Conservation (phyloP, 148 eudicot genomes). For the Chenopodium suecicum region DNA sequence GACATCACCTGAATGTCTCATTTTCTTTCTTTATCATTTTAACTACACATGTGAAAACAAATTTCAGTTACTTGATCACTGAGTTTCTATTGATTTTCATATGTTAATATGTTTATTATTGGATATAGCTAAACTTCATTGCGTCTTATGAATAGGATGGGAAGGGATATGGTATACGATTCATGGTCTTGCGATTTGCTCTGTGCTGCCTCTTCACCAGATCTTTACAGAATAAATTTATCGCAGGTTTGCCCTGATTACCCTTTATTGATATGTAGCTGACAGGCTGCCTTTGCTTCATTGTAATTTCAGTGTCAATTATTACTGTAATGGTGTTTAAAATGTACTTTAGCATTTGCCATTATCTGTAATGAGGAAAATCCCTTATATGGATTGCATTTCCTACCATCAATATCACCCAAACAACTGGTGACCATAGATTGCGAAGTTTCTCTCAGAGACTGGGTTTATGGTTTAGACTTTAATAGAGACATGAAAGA, state of each 20-base stretch:
- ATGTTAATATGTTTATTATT: background rate
- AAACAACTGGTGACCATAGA: background rate
- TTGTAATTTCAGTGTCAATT: background rate
- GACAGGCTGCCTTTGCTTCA: background rate
- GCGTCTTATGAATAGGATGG: slow-evolving; percentile 60
- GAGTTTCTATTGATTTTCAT: background rate
- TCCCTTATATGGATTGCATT: background rate
- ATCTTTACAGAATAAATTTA: slow-evolving; percentile 86
- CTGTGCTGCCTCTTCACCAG: slow-evolving; percentile 98
- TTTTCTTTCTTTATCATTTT: background rate
- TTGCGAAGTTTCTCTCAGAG: background rate
- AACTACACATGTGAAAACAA: background rate
- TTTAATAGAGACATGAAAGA: background rate
- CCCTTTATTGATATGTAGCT: background rate
- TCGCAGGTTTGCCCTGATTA: slow-evolving; percentile 62
- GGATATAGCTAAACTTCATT: slow-evolving; percentile 4
- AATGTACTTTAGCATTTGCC: background rate
- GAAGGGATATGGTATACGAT: slow-evolving; percentile 87
- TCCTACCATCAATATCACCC: background rate
- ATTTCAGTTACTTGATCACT: background rate
- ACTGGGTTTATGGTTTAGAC: background rate
- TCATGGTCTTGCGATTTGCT: slow-evolving; percentile 87
- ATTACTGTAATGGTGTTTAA: background rate
- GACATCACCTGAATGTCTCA: background rate
- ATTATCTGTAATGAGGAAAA: background rate